phyloP scores from a whole-genome alignment of 495 filamentous ascomycete species.

The Evernia prunastri region DNA sequence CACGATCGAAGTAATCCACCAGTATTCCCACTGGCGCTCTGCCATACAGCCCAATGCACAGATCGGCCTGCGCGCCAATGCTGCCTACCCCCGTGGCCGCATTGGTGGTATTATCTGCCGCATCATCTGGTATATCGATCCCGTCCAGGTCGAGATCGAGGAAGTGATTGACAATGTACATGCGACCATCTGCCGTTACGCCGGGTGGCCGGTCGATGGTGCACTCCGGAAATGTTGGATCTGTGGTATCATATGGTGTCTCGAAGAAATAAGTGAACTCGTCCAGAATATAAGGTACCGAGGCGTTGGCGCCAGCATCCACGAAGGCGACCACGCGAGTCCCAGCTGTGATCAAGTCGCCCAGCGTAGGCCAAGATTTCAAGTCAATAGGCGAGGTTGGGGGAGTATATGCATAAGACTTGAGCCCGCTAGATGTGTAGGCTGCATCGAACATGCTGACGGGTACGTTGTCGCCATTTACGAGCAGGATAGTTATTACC shows the following conservation, averaged over 20 bases:
- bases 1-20: conserved; percentile 62
- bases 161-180: conserved; percentile 52
- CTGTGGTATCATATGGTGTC: conserved; percentile 57
- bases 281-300: conserved; percentile 56
- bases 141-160: conserved; percentile 40
- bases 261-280: conserved; percentile 71
- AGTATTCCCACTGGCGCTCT: conserved; percentile 53
- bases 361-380: conserved; percentile 57
- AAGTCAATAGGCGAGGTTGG: conserved; percentile 28
- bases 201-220: conserved; percentile 51
- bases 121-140: conserved; percentile 51
- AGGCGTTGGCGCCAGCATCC: conserved; percentile 44
- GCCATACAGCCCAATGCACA: conserved; percentile 50
- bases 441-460: conserved; percentile 45
- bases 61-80: conserved; percentile 50
- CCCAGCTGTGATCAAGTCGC: conserved; percentile 51
- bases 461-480: conserved; percentile 54
- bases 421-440: conserved; percentile 50
- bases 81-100: conserved; percentile 45
- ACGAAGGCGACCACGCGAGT: conserved; percentile 59
- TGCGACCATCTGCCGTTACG: conserved; percentile 36
- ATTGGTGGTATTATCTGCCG: conserved; percentile 51
- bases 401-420: conserved; percentile 51
- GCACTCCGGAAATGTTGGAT: conserved; percentile 44
- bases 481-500: conserved; percentile 62